Conservation (phyloP, 495 filamentous ascomycete species). For the Penicillium paradoxum region DNA sequence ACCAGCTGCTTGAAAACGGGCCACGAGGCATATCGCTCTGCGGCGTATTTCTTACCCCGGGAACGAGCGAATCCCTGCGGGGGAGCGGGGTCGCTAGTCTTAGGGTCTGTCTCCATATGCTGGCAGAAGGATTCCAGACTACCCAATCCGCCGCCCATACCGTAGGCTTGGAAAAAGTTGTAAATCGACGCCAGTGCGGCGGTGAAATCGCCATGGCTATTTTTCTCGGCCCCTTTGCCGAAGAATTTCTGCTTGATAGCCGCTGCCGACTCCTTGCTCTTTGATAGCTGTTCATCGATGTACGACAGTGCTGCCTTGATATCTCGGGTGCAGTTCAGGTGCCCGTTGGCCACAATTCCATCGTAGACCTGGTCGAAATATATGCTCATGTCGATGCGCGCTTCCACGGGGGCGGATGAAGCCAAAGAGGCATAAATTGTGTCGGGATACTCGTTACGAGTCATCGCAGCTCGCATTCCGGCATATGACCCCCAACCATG, state of each 20-base stretch:
- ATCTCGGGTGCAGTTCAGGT: conserved; percentile 50
- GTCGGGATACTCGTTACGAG: conserved; percentile 52
- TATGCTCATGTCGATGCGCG: conserved; percentile 50
- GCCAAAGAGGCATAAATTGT: conserved; percentile 53
- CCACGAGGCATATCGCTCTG: conserved; percentile 46
- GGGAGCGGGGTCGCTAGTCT: conserved; percentile 20
- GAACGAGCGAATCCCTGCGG: conserved; percentile 35
- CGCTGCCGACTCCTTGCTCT: conserved; percentile 26
- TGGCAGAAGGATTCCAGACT: conserved; percentile 45
- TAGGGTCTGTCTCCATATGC: conserved; percentile 36
- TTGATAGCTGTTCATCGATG: conserved; percentile 44
- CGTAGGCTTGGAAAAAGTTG: conserved; percentile 44
- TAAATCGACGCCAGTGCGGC: conserved; percentile 39
- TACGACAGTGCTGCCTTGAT: conserved; percentile 48
- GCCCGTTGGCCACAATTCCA: conserved; percentile 47
- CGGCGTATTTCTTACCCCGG: conserved; percentile 37
- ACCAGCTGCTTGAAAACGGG: conserved; percentile 36
- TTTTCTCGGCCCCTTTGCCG: conserved; percentile 43
- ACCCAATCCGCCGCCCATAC: conserved; percentile 36
- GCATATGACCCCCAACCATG: conserved; percentile 57
- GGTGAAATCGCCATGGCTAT: conserved; percentile 48
- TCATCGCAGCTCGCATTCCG: conserved; percentile 51
- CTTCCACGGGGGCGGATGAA: conserved; percentile 53
- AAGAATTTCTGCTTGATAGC: conserved; percentile 48
- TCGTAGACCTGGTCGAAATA: conserved; percentile 54